Conservation (phyloP, 2,329 filamentous ascomycete species). For the Ophiostoma himal-ulmi region DNA sequence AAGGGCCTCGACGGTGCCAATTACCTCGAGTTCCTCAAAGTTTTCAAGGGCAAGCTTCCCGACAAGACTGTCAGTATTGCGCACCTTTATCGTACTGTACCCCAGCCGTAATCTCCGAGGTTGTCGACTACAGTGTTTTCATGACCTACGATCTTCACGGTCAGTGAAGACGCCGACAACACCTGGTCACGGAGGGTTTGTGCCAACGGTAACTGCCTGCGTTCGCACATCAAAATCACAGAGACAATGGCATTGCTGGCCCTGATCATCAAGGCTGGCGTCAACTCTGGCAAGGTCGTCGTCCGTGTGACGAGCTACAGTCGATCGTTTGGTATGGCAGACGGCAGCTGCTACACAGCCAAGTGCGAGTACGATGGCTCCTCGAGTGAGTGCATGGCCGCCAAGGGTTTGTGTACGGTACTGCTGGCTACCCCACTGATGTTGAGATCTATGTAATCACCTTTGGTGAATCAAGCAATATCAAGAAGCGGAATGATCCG, state of each 20-base stretch:
- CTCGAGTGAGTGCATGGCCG: conserved; percentile 28
- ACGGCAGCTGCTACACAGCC: conserved; percentile 30
- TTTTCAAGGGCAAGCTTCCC: conserved; percentile 27
- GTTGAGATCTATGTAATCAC: not conserved
- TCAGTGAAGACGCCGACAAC: conserved; percentile 36
- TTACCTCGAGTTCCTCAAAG: conserved; percentile 34
- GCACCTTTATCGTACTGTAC: conserved; percentile 32
- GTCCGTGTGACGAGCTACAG: conserved; percentile 35
- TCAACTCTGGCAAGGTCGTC: conserved; percentile 30
- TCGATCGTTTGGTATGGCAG: conserved; percentile 33
- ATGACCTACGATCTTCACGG: conserved; percentile 37
- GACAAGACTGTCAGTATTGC: conserved; percentile 30
- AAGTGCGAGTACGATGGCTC: conserved; percentile 31
- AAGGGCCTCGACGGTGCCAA: conserved; percentile 27
- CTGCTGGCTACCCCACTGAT: conserved; percentile 27
- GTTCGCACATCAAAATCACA: conserved; percentile 36
- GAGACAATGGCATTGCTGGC: conserved; percentile 33
- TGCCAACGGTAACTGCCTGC: conserved; percentile 30
- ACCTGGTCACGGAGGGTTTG: conserved; percentile 29
- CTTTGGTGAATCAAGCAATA: not conserved
- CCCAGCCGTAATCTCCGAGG: no score
- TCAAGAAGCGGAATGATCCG: not conserved
- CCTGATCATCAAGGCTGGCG: conserved; percentile 37
- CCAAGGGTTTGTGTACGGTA: conserved; percentile 34
- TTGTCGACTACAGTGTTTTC: conserved; percentile 34